Evolutionary conservation across 1,139 yeast genomes (phyloP).

Genomic region (Pichia inconspicua): DNA sequence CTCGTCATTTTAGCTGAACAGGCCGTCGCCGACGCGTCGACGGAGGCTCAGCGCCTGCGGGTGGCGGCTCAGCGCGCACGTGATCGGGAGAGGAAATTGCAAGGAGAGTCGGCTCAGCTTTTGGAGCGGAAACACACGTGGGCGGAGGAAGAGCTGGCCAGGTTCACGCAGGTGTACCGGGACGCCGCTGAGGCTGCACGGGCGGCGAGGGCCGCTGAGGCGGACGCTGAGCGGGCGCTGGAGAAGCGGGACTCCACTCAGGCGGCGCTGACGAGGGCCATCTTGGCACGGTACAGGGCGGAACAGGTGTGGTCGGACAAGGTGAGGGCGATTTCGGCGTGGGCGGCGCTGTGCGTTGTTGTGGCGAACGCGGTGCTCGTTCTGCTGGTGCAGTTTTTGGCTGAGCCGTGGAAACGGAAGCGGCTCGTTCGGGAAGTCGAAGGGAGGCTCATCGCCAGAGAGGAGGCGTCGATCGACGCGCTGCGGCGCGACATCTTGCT

Average conservation of each 20-base stretch:
- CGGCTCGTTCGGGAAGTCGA: conserved; percentile 77
- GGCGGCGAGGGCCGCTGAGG: conserved; percentile 43
- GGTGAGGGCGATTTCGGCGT: conserved; percentile 86
- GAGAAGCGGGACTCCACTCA: conserved; percentile 58
- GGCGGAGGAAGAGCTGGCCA: conserved; percentile 69
- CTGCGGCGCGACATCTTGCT: neutral
- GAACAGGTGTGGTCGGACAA: conserved; percentile 98
- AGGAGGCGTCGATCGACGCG: conserved; percentile 43
- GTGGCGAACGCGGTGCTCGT: conserved; percentile 76
- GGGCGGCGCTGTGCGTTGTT: conserved; percentile 94
- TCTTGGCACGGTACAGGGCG: conserved; percentile 84
- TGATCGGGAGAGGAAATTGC: neutral
- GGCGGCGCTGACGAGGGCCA: conserved; percentile 62
- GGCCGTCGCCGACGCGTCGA: neutral
- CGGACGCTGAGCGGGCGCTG: conserved; percentile 42
- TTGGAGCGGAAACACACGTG: conserved; percentile 80
- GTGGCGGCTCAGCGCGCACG: neutral
- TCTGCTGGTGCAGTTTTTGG: conserved; percentile 69
- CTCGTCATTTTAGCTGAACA: neutral
- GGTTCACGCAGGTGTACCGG: conserved; percentile 73
- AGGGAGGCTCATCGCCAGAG: conserved; percentile 77
- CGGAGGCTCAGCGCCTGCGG: neutral
- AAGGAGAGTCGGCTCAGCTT: neutral
- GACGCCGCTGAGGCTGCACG: conserved; percentile 73
- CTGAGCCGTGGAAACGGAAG: conserved; percentile 92